Evolutionary conservation across 148 eudicot species (phyloP), one percentile per base, ranked within the genome.

Genomic region (Fallopia convolvulus): DNA sequence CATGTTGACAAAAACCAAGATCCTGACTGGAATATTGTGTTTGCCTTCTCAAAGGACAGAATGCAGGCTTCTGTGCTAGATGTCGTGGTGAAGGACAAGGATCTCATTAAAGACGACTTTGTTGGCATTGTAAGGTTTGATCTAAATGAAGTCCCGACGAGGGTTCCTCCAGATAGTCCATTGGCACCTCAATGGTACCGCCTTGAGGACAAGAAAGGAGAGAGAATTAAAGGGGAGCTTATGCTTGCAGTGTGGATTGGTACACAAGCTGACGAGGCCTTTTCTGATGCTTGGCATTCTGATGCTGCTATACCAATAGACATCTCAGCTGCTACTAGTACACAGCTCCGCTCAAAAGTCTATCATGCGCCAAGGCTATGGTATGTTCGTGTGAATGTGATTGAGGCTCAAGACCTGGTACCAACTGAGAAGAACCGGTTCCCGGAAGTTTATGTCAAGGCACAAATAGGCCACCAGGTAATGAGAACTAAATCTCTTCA

Each of bases 181-280:
- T 80, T 95, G 81, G 97, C 99, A 41, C 99, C 99, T 7, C 89
- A 92, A 55, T 95, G 99, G 99, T 95, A 95, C 84, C 87, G 97
- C 55, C 91, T 92, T 21, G 88, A 87, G 81, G 97, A 92, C 58
- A 95, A 95, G 83, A 92, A 86, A 76, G 90, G 92, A 14, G 91
- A 88, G 41, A 91, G 89, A 83, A 89, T 88, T 26, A 91, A 89
- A 81, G 92, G 97, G 6, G 99, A 95, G 83, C 77, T 95, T 26
- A 95, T 95, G 99, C 84, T 95, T 8, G 99, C 99, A 15, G 94
- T 95, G 32, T 95, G 99, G 99, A 87, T 92, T 39, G 99, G 99
- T 42, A 95, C 99, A 15, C 99, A 95, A 83, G 99, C 99, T 21
- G 99, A 94, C 42, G 99, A 94, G 72, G 86, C 97, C 8, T 94